A percentile compares a stretch with the other conserved stretches of the same genome.
Evolutionary conservation across 2,329 filamentous ascomycete species (phyloP).

Genomic region (Sporothrix brasiliensis): DNA sequence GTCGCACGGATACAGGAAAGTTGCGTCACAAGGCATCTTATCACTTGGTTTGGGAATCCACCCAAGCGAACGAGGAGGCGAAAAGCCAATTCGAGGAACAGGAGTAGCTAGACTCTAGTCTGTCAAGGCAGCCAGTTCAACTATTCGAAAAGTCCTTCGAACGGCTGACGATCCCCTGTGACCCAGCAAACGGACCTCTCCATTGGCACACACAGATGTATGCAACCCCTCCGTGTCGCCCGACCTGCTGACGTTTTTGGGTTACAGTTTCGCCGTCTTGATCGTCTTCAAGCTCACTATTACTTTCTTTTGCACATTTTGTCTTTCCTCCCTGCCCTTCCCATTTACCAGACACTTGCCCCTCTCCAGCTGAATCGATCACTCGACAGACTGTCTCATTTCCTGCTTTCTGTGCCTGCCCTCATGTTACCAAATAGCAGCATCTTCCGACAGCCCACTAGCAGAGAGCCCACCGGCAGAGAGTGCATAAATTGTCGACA

Average conservation of each 20-base stretch:
- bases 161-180: slow-evolving; percentile 11
- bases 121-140: background rate
- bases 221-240: slow-evolving; percentile 15
- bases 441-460: background rate
- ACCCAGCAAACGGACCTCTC: slow-evolving; percentile 18
- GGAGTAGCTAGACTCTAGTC: background rate
- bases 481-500: slow-evolving; percentile 16
- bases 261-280: background rate
- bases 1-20: slow-evolving; percentile 12
- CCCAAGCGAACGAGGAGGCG: background rate
- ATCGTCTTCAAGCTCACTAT: background rate
- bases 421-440: background rate
- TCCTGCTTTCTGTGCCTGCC: no score
- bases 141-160: background rate
- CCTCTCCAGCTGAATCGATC: slow-evolving; percentile 6
- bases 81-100: background rate
- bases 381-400: no score
- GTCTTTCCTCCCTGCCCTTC: slow-evolving; percentile 18
- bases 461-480: slow-evolving; percentile 18
- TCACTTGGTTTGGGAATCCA: background rate
- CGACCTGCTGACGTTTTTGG: slow-evolving; percentile 12
- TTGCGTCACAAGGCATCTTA: slow-evolving; percentile 22
- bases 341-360: background rate
- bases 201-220: background rate
- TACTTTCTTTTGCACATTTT: background rate